A percentile compares a stretch with the other conserved stretches of the same genome.
phyloP scores from a whole-genome alignment of 768 basidiomycete genomes.

The Russula abietina region DNA sequence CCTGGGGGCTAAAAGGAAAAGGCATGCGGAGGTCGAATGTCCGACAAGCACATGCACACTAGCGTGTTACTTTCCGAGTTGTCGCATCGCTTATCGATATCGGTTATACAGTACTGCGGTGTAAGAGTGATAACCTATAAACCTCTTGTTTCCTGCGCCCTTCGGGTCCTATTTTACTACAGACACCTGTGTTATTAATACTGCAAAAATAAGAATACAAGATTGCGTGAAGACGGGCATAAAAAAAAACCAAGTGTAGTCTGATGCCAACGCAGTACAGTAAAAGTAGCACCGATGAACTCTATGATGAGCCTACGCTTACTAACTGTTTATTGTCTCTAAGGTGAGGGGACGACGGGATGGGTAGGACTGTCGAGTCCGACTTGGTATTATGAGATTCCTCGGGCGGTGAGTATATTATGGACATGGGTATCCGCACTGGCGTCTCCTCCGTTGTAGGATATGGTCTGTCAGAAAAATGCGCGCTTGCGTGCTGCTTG shows the following conservation, averaged over 20 bases:
- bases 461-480: not conserved
- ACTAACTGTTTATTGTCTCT: not conserved
- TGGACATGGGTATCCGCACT: slow-evolving; percentile 1
- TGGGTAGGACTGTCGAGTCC: not conserved
- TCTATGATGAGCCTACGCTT: not conserved
- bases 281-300: not conserved
- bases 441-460: not conserved
- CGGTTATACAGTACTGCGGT: too few species aligned
- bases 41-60: too few species aligned
- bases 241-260: too few species aligned
- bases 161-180: not conserved
- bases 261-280: not conserved
- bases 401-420: not conserved
- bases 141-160: not conserved
- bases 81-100: too few species aligned
- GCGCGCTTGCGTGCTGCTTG: not conserved
- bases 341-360: not conserved
- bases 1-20: too few species aligned
- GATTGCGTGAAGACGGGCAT: too few species aligned
- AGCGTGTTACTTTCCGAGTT: too few species aligned
- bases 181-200: not conserved
- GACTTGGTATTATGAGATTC: not conserved
- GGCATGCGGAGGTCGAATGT: too few species aligned
- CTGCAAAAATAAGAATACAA: not conserved
- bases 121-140: too few species aligned